Conservation (phyloP, 164 flowering plant genomes). For the Protea cynaroides region DNA sequence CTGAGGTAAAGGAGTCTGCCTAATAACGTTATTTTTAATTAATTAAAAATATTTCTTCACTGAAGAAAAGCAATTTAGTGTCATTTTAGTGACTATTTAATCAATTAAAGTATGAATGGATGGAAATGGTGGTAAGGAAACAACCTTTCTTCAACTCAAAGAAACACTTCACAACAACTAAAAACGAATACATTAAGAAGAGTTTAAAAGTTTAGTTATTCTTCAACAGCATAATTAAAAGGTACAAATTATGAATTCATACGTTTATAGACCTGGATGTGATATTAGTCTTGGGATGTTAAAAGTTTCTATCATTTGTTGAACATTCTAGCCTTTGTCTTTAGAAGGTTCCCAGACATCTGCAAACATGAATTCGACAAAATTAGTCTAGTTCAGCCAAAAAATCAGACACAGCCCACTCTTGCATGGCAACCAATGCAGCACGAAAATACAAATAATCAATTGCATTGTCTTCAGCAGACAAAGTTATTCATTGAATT, state of each 20-base stretch:
- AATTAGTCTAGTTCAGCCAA: not conserved
- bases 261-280: not conserved
- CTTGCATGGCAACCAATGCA: too few relatives aligned
- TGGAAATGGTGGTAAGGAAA: not conserved
- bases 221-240: conserved; percentile 5
- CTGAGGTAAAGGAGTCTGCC: too few relatives aligned
- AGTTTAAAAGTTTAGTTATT: not conserved
- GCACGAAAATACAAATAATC: too few relatives aligned
- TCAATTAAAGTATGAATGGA: not conserved
- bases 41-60: too few relatives aligned
- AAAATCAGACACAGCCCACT: not conserved
- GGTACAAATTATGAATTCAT: not conserved
- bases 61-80: too few relatives aligned
- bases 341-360: not conserved
- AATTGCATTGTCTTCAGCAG: too few relatives aligned
- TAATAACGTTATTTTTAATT: too few relatives aligned
- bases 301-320: conserved; percentile 3
- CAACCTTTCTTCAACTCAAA: not conserved
- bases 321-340: not conserved
- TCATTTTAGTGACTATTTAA: too few relatives aligned
- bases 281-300: not conserved
- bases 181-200: not conserved
- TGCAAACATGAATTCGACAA: not conserved
- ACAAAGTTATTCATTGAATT: too few relatives aligned
- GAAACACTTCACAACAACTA: not conserved